A percentile compares a stretch with the other conserved stretches of the same genome.
phyloP scores from a whole-genome alignment of 257 asterid genomes.

The Lantana camara region DNA sequence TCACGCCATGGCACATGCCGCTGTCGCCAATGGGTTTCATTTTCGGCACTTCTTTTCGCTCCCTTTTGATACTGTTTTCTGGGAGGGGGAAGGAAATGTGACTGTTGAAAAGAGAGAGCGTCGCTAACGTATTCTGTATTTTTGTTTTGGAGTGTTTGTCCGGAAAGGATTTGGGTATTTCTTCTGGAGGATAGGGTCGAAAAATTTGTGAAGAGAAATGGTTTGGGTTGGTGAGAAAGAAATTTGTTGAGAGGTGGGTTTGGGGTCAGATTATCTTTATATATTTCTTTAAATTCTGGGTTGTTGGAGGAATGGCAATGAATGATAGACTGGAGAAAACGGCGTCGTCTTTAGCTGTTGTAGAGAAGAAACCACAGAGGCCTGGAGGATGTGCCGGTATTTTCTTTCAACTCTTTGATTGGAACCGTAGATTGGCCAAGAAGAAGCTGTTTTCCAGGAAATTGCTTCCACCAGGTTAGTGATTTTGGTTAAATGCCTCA shows the following conservation, averaged over 20 bases:
- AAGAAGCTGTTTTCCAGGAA: slow-evolving; percentile 82
- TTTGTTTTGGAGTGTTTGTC: slow-evolving; percentile 29
- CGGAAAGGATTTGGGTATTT: slow-evolving; percentile 21
- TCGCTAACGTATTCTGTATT: neutral
- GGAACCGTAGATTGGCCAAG: slow-evolving; percentile 88
- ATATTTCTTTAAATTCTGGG: slow-evolving; percentile 6
- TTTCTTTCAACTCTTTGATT: slow-evolving; percentile 85
- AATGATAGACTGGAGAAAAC: slow-evolving; percentile 53
- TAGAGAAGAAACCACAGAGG: slow-evolving; percentile 78
- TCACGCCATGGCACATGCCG: slow-evolving; percentile 42
- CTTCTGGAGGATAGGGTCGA: slow-evolving; percentile 16
- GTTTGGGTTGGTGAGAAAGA: slow-evolving; percentile 31
- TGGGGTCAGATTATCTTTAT: slow-evolving; percentile 11
- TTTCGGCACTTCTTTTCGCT: slow-evolving; percentile 30
- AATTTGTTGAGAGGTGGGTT: slow-evolving; percentile 24
- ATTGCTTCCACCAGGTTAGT: slow-evolving; percentile 83
- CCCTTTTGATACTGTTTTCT: slow-evolving; percentile 27
- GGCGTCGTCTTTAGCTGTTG: slow-evolving; percentile 58
- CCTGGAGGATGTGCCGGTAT: slow-evolving; percentile 91
- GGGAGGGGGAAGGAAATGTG: slow-evolving; percentile 32
- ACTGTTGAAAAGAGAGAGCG: slow-evolving; percentile 11
- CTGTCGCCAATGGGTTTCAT: slow-evolving; percentile 22
- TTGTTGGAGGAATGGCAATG: slow-evolving; percentile 47
- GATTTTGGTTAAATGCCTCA: neutral
- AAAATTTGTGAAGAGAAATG: slow-evolving; percentile 28